Percentiles rank a stretch among this genome's conserved stretches.
Conservation (phyloP, 805 yeast genomes). For the Metschnikowia henanensis region DNA sequence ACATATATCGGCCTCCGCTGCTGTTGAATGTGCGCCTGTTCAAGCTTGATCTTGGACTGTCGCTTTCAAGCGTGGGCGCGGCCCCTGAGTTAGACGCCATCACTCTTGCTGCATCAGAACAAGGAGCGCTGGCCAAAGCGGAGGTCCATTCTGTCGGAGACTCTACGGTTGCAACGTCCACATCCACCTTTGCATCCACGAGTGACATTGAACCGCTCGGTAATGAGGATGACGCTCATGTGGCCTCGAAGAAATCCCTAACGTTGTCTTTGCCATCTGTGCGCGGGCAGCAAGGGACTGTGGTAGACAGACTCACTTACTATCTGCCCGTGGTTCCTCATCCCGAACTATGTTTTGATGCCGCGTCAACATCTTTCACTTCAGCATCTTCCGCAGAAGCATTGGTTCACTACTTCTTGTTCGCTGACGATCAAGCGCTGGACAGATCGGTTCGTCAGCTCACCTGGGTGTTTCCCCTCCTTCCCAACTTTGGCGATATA, state of each 20-base stretch:
- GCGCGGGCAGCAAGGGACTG: background rate
- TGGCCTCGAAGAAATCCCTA: background rate
- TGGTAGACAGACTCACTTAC: conserved; percentile 23
- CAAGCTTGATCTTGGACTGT: conserved; percentile 7
- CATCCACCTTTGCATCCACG: conserved; percentile 4
- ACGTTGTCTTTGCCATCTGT: background rate
- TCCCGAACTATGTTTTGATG: conserved; percentile 45
- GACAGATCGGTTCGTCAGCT: conserved; percentile 16
- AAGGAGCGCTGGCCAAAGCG: background rate
- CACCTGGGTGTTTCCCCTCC: conserved; percentile 34
- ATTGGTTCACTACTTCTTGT: conserved; percentile 69
- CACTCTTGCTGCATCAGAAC: conserved; percentile 1
- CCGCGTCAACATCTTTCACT: conserved; percentile 29
- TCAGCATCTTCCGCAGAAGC: conserved; percentile 66
- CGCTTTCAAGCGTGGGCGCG: background rate
- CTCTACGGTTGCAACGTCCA: conserved; percentile 4
- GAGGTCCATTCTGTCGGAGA: conserved; percentile 5
- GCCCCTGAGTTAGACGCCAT: conserved; percentile 1
- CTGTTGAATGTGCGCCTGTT: conserved; percentile 19
- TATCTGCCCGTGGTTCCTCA: conserved; percentile 31
- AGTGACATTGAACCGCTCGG: conserved; percentile 1
- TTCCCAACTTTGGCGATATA: conserved; percentile 33
- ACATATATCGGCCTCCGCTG: conserved; percentile 43
- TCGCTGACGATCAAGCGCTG: conserved; percentile 20
- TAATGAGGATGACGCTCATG: background rate